Evolutionary conservation across 306 rosid genomes (phyloP).

Genomic region (Acacia melanoxylon): DNA sequence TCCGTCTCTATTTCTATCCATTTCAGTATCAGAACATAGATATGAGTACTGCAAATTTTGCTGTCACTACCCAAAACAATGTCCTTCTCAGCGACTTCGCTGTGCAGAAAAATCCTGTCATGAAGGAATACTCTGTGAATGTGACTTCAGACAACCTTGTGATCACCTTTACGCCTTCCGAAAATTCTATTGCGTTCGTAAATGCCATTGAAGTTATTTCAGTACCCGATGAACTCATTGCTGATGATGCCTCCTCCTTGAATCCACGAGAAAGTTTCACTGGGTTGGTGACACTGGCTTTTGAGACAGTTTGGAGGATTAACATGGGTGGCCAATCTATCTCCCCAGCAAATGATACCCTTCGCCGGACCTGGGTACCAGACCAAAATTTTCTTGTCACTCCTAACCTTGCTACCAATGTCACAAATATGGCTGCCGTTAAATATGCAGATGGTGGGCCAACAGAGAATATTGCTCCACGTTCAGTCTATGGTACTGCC

Average conservation of each 20-base stretch:
- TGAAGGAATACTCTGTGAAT: conserved; percentile 70
- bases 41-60: conserved; percentile 64
- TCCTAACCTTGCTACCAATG: conserved; percentile 36
- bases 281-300: conserved; percentile 50
- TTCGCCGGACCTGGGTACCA: conserved; percentile 75
- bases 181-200: conserved; percentile 62
- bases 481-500: conserved; percentile 75
- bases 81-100: conserved; percentile 60
- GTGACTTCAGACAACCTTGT: conserved; percentile 60
- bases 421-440: conserved; percentile 61
- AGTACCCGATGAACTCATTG: conserved; percentile 68
- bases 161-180: conserved; percentile 60
- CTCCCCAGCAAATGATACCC: conserved; percentile 58
- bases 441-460: conserved; percentile 45
- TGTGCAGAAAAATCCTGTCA: conserved; percentile 37
- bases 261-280: conserved; percentile 34
- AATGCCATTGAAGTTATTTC: conserved; percentile 93
- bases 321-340: conserved; percentile 90
- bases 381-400: conserved; percentile 51
- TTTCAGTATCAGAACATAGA: conserved; percentile 43
- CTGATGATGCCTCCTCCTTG: conserved; percentile 43
- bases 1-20: conserved; percentile 89
- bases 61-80: conserved; percentile 53
- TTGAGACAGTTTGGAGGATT: conserved; percentile 82
- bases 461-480: conserved; percentile 66